phyloP scores from a whole-genome alignment of 2,329 filamentous ascomycete species.

The Tothia fuscella region DNA sequence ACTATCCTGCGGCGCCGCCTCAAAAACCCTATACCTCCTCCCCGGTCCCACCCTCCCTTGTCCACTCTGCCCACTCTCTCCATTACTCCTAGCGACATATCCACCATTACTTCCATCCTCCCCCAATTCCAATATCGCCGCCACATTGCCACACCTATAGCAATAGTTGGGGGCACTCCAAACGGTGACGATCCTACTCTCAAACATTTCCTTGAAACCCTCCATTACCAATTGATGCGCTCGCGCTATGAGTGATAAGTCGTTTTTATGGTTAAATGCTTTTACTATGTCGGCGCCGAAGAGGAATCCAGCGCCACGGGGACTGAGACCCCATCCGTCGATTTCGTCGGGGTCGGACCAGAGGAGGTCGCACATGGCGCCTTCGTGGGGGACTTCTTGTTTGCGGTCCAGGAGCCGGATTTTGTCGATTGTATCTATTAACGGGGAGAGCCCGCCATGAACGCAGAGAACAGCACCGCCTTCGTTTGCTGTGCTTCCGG shows the following conservation, averaged over 20 bases:
- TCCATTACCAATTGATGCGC: conserved; percentile 99
- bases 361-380: conserved; percentile 94
- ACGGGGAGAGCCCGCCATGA: conserved; percentile 80
- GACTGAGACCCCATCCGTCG: conserved; percentile 90
- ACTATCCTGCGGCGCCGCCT: conserved; percentile 90
- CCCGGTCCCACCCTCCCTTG: conserved; percentile 56
- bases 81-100: conserved; percentile 46
- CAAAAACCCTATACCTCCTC: conserved; percentile 85
- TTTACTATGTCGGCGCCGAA: conserved; percentile 95
- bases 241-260: conserved; percentile 80
- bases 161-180: conserved; percentile 71
- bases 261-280: conserved; percentile 88
- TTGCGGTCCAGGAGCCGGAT: conserved; percentile 91
- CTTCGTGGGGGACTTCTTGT: conserved; percentile 96
- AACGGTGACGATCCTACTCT: conserved; percentile 91
- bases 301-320: conserved; percentile 86
- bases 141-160: conserved; percentile 49
- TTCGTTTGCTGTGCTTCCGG: conserved; percentile 45
- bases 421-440: conserved; percentile 90
- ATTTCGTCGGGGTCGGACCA: conserved; percentile 99
- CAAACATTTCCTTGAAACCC: conserved; percentile 99
- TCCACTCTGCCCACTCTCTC: conserved; percentile 43
- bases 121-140: conserved; percentile 81
- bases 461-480: conserved; percentile 85
- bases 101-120: conserved; percentile 57